phyloP scores from a whole-genome alignment of 805 yeast genomes.

The Saccharomycopsis oosterbeekiorum region DNA sequence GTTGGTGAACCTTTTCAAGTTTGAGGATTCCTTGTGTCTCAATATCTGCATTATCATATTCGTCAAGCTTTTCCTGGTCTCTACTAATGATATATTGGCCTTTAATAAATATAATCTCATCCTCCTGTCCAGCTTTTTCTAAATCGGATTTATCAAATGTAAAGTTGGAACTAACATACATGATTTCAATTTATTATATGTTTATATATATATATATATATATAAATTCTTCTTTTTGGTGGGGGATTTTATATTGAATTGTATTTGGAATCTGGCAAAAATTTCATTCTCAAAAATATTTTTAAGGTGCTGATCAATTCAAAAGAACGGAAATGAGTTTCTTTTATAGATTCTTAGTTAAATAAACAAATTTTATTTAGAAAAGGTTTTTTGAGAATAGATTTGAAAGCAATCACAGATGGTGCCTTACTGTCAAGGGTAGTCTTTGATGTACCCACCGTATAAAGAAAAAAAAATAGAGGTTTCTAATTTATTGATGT shows the following conservation, averaged over 20 bases:
- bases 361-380: too few relatives aligned
- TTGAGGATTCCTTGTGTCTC: slow-evolving; percentile 1
- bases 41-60: slow-evolving; percentile 9
- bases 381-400: background rate
- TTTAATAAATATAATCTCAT: slow-evolving; percentile 13
- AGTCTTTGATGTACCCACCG: background rate
- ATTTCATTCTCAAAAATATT: too few relatives aligned
- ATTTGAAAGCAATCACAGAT: too few relatives aligned
- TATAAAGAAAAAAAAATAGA: background rate
- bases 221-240: too few relatives aligned
- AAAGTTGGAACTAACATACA: background rate
- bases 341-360: too few relatives aligned
- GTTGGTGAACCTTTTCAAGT: slow-evolving; percentile 8
- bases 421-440: background rate
- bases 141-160: background rate
- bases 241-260: too few relatives aligned
- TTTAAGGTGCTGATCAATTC: too few relatives aligned
- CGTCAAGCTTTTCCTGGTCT: slow-evolving; percentile 9
- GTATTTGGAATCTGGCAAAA: background rate
- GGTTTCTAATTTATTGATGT: too few relatives aligned
- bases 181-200: background rate
- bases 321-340: too few relatives aligned
- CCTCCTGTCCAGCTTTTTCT: slow-evolving; percentile 11
- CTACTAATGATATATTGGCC: slow-evolving; percentile 15
- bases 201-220: too few relatives aligned